These are phyloP conservation scores for Cichorium intybus DNA, from an alignment of 140 eudicot genomes.

Conservation along the genomic window DNA sequence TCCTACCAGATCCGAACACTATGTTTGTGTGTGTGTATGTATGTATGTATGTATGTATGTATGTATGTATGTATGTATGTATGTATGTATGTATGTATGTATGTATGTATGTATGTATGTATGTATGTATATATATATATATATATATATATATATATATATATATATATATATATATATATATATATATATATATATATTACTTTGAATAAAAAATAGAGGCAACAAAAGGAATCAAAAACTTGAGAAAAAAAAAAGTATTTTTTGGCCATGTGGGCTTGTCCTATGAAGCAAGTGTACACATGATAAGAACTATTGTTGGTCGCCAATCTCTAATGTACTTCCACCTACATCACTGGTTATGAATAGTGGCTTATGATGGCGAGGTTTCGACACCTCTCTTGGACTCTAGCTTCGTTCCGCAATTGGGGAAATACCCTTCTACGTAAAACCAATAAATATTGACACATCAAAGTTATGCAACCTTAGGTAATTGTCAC, in stretches of 20 bases:
- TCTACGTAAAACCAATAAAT: not conserved
- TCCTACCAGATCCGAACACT: no score
- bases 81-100: not conserved
- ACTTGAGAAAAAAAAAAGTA: slow-evolving; percentile 11
- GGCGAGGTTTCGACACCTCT: slow-evolving; percentile 16
- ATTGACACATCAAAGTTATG: no score
- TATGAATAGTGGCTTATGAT: slow-evolving; percentile 15
- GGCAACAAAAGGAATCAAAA: slow-evolving; percentile 1
- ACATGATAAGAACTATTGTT: slow-evolving; percentile 15
- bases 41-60: no score
- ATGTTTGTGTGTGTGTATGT: no score
- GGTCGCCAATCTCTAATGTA: slow-evolving; percentile 3
- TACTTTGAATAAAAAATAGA: no score
- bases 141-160: no score
- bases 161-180: not conserved
- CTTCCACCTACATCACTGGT: slow-evolving; percentile 8
- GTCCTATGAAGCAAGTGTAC: slow-evolving; percentile 23
- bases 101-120: no score
- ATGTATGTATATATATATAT: no score
- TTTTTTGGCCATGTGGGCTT: slow-evolving; percentile 7
- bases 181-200: not conserved
- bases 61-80: no score
- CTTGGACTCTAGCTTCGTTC: slow-evolving; percentile 15
- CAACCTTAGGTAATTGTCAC: no score
- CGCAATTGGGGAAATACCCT: slow-evolving; percentile 11